These are phyloP conservation scores for Sclerotinia subarctica DNA, from an alignment of 2,329 filamentous ascomycete species.

Conservation along the genomic window DNA sequence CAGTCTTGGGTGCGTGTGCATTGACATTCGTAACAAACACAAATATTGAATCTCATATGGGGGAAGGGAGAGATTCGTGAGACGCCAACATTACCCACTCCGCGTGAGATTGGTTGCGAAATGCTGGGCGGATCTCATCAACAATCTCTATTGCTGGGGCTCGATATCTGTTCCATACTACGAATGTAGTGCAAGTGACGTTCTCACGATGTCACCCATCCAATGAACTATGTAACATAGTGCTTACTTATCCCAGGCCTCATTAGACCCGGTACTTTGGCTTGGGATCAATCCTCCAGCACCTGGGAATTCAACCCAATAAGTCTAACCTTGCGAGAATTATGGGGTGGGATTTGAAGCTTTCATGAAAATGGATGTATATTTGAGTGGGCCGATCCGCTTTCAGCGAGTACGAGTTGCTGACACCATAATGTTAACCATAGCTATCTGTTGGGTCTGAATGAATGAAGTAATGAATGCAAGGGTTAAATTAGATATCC, in stretches of 20 bases:
- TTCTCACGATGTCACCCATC: slow-evolving; percentile 4
- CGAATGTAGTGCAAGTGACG: slow-evolving; percentile 5
- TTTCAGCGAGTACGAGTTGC: neutral
- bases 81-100: neutral
- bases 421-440: no score
- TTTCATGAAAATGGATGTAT: neutral
- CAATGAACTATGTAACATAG: neutral
- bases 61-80: neutral
- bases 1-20: neutral
- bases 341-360: neutral
- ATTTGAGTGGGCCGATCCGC: neutral
- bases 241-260: neutral
- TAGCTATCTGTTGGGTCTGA: no score
- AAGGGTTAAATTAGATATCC: no score
- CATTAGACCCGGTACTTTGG: slow-evolving; percentile 6
- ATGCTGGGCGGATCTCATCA: slow-evolving; percentile 3
- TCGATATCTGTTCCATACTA: slow-evolving; percentile 3
- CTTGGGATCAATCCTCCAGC: neutral
- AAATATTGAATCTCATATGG: neutral
- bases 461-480: neutral
- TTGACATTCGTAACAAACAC: slow-evolving; percentile 2
- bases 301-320: neutral
- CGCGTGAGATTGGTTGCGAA: neutral
- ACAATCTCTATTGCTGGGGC: neutral
- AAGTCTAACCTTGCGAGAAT: slow-evolving; percentile 11